Conservation (phyloP, 2,329 filamentous ascomycete genomes). For the Leptographium flavum region DNA sequence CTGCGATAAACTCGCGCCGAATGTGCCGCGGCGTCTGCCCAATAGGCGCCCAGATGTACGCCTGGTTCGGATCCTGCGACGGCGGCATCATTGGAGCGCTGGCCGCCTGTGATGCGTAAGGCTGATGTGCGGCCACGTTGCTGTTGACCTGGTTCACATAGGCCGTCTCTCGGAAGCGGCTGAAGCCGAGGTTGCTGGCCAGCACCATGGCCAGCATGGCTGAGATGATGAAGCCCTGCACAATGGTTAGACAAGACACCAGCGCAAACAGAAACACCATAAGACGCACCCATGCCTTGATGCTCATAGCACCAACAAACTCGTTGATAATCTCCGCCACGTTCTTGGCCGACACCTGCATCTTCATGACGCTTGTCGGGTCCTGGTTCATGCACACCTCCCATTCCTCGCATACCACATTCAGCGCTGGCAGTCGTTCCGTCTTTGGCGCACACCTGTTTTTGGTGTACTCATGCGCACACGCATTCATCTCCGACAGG, state of each 20-base stretch:
- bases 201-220: constrained; percentile 32
- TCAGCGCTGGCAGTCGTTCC: constrained; percentile 57
- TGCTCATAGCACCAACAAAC: constrained; percentile 80
- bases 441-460: constrained; percentile 58
- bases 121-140: constrained; percentile 7
- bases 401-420: constrained; percentile 65
- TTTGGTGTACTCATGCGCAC: constrained; percentile 55
- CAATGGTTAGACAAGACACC: constrained; percentile 3
- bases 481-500: constrained; percentile 58
- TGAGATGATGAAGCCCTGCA: constrained; percentile 35
- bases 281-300: constrained; percentile 50
- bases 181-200: constrained; percentile 35
- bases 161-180: constrained; percentile 19
- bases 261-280: not conserved
- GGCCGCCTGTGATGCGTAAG: constrained; percentile 15
- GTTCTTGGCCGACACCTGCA: constrained; percentile 71
- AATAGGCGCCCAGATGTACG: constrained; percentile 35
- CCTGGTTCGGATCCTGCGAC: constrained; percentile 20
- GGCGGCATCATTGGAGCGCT: constrained; percentile 14
- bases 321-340: constrained; percentile 89
- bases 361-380: constrained; percentile 60
- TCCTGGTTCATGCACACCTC: constrained; percentile 77
- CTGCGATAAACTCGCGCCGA: constrained; percentile 23
- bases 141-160: constrained; percentile 5
- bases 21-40: constrained; percentile 32